Evolutionary conservation across 768 basidiomycete species (phyloP).

Genomic region (Lepiota brunneoincarnata): DNA sequence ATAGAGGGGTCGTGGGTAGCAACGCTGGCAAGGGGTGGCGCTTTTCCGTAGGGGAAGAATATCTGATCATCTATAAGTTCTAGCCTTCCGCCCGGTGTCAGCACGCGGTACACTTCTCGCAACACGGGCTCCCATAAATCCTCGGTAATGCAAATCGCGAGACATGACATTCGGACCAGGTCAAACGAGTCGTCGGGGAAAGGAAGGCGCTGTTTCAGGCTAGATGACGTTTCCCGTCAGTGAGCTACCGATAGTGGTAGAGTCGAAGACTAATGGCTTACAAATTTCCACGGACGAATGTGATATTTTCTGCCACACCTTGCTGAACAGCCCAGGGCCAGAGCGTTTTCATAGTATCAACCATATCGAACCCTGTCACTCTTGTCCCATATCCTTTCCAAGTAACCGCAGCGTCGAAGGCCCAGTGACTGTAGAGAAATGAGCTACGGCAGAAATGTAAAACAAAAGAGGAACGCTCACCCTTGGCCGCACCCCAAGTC

Average conservation of each 20-base stretch:
- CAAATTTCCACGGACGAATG: slow-evolving; percentile 65
- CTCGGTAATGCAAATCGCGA: slow-evolving; percentile 55
- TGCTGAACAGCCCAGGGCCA: slow-evolving; percentile 31
- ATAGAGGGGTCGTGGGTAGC: not conserved
- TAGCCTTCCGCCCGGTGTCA: slow-evolving; percentile 57
- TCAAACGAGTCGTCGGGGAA: slow-evolving; percentile 63
- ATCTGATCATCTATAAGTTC: slow-evolving; percentile 72
- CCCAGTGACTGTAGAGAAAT: slow-evolving; percentile 43
- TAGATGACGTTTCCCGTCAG: slow-evolving; percentile 20
- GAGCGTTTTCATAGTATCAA: slow-evolving; percentile 35
- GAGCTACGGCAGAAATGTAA: not conserved
- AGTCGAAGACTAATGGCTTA: slow-evolving; percentile 32
- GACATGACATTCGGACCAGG: slow-evolving; percentile 69
- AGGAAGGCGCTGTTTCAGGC: slow-evolving; percentile 57
- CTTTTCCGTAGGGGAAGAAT: slow-evolving; percentile 52
- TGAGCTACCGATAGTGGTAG: not conserved
- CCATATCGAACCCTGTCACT: slow-evolving; percentile 64
- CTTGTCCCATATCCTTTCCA: slow-evolving; percentile 55
- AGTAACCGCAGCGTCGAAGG: slow-evolving; percentile 52
- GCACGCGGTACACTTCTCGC: slow-evolving; percentile 58
- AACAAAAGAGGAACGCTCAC: slow-evolving; percentile 13
- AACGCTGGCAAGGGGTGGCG: slow-evolving; percentile 14
- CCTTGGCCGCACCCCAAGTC: slow-evolving; percentile 77
- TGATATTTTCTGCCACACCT: slow-evolving; percentile 37
- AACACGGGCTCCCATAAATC: slow-evolving; percentile 60